phyloP scores from a whole-genome alignment of 768 basidiomycete species.

The Gyrodon lividus region DNA sequence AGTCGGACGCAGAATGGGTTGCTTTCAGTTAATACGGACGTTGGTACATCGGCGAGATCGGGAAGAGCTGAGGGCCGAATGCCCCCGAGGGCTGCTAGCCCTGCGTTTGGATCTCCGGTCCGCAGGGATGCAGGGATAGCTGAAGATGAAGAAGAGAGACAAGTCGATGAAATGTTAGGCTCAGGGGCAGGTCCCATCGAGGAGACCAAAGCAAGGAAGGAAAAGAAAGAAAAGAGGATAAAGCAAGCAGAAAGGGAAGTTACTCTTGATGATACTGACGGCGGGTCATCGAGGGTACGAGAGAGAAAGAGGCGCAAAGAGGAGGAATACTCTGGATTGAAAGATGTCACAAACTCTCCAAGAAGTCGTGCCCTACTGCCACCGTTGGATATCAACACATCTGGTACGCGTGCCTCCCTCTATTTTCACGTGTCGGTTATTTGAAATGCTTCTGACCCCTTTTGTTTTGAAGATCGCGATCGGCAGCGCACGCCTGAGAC shows the following conservation, averaged over 20 bases:
- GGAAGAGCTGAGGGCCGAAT: conserved; percentile 33
- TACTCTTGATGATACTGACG: conserved; percentile 21
- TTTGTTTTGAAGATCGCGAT: conserved; percentile 32
- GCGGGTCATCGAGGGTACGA: conserved; percentile 28
- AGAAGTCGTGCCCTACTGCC: conserved; percentile 35
- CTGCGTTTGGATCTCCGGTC: conserved; percentile 63
- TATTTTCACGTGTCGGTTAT: not conserved
- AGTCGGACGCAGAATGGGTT: conserved; percentile 51
- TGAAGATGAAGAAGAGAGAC: conserved; percentile 56
- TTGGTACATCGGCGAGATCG: conserved; percentile 28
- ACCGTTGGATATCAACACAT: conserved; percentile 35
- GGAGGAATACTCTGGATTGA: conserved; percentile 41
- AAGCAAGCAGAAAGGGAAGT: conserved; percentile 19
- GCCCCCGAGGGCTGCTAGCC: conserved; percentile 60
- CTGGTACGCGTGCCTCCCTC: conserved; percentile 30
- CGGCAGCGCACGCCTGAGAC: conserved; percentile 37
- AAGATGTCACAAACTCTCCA: conserved; percentile 65
- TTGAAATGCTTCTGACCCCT: conserved; percentile 13
- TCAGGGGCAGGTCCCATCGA: conserved; percentile 14
- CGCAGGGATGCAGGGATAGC: conserved; percentile 55
- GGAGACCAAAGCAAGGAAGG: conserved; percentile 39
- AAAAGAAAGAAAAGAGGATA: conserved; percentile 37
- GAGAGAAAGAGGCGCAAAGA: conserved; percentile 43
- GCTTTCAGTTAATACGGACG: conserved; percentile 40
- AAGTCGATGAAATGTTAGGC: conserved; percentile 27